A percentile compares a stretch with the other conserved stretches of the same genome.
Conservation (phyloP, 352 stramenopile genomes). For the Pythium scleroteichum region DNA sequence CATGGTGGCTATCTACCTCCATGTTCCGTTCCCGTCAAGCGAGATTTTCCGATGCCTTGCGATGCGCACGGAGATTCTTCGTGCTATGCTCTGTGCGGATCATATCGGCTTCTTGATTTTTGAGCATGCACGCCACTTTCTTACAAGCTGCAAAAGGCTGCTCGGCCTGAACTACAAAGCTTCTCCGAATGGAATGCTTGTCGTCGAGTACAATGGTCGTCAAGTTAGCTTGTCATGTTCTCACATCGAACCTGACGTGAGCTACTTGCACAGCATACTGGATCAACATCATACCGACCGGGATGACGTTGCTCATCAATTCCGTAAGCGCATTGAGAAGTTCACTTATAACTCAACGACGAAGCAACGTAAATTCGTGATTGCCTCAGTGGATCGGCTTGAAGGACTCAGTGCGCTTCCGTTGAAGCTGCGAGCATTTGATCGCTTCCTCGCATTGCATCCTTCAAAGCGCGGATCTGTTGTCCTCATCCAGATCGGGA, state of each 20-base stretch:
- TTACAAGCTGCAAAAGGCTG: conserved; percentile 91
- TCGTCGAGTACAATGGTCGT: conserved; percentile 96
- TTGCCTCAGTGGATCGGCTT: conserved; percentile 93
- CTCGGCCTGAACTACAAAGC: conserved; percentile 94
- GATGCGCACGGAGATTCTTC: conserved; percentile 89
- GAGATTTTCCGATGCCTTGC: conserved; percentile 98
- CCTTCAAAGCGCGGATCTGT: conserved; percentile 70
- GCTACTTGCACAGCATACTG: conserved; percentile 64
- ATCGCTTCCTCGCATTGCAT: conserved; percentile 93
- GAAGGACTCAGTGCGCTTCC: conserved; percentile 96
- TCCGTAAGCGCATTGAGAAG: conserved; percentile 42
- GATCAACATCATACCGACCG: conserved; percentile 47
- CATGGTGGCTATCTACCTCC: conserved; percentile 96
- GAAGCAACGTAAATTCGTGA: conserved; percentile 52
- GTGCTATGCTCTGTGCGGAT: conserved; percentile 89
- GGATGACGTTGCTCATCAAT: conserved; percentile 29
- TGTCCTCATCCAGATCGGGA: conserved; percentile 76
- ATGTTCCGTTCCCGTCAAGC: conserved; percentile 97
- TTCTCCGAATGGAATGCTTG: conserved; percentile 83
- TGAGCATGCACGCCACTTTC: conserved; percentile 93
- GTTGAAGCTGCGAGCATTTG: conserved; percentile 96
- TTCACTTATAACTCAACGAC: conserved; percentile 33
- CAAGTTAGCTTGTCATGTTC: conserved; percentile 96
- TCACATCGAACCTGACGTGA: conserved; percentile 95
- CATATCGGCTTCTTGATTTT: conserved; percentile 94